phyloP scores from a whole-genome alignment of 345 rosid species.

The Xanthoceras sorbifolium region DNA sequence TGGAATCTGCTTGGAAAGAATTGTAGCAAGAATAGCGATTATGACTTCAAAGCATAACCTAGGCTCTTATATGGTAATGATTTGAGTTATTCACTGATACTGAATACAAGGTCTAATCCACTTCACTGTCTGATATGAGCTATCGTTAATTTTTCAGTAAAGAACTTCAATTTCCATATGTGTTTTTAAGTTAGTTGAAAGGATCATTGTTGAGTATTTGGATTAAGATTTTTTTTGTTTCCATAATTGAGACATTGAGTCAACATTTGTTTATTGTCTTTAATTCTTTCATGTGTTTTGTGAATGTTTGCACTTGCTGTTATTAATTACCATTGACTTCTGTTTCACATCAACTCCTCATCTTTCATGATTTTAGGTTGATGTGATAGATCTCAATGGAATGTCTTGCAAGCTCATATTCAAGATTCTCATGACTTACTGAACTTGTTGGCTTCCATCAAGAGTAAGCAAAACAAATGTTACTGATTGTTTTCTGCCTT shows the following conservation, averaged over 20 bases:
- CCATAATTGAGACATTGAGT: too few species aligned
- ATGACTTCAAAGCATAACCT: neutral
- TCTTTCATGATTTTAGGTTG: constrained; percentile 54
- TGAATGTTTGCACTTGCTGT: neutral
- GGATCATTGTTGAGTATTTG: neutral
- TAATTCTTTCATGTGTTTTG: neutral
- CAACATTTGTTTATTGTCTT: neutral
- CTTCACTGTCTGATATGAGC: neutral
- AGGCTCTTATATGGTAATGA: neutral
- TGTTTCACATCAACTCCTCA: neutral
- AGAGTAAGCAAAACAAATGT: constrained; percentile 56
- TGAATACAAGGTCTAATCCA: neutral
- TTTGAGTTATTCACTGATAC: neutral
- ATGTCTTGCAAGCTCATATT: constrained; percentile 80
- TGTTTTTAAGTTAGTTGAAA: neutral
- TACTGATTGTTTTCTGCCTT: constrained; percentile 8
- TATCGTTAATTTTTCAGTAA: neutral
- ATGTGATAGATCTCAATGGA: constrained; percentile 99
- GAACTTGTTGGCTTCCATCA: constrained; percentile 97
- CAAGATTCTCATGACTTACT: constrained; percentile 86
- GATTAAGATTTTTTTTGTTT: too few species aligned
- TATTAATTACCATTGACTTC: neutral
- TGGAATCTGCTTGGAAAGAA: neutral
- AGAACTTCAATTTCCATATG: neutral
- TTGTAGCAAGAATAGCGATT: neutral